Evolutionary conservation across 345 rosid genomes (phyloP).

Genomic region (Boechera stricta): DNA sequence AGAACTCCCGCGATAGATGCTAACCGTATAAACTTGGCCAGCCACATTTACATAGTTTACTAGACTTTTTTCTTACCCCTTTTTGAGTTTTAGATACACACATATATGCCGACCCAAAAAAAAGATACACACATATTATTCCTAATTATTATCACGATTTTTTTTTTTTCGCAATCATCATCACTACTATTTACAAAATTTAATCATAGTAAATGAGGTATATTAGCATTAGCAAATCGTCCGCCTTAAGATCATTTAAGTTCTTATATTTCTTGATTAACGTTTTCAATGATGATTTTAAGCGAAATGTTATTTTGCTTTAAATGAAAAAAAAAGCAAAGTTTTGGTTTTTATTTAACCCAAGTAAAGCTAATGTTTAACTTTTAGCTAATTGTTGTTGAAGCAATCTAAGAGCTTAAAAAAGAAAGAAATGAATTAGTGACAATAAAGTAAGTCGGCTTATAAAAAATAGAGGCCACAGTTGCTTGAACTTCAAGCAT

Average conservation of each 20-base stretch:
- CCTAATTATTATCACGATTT: background rate
- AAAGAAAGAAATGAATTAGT: conserved; percentile 16
- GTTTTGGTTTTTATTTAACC: background rate
- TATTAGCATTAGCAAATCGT: background rate
- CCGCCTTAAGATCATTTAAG: conserved; percentile 9
- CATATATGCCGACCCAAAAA: background rate
- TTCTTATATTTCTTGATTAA: conserved; percentile 4
- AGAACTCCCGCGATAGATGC: conserved; percentile 51
- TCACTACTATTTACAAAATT: background rate
- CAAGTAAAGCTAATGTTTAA: conserved; percentile 64
- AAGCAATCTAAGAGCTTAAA: conserved; percentile 38
- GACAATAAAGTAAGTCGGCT: conserved; percentile 56
- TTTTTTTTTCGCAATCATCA: background rate
- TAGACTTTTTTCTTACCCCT: conserved; percentile 4
- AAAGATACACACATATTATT: background rate
- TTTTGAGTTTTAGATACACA: conserved; percentile 26
- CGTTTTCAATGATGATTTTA: background rate
- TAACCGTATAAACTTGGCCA: conserved; percentile 43
- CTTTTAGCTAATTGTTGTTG: conserved; percentile 58
- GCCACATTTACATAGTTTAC: conserved; percentile 34
- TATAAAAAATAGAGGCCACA: conserved; percentile 54
- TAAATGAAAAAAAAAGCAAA: background rate
- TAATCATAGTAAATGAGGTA: background rate
- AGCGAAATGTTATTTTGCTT: conserved; percentile 4
- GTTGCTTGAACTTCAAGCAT: conserved; percentile 93